These are phyloP conservation scores for Boletus subcaerulescens DNA, from an alignment of 768 basidiomycete species.

Conservation along the genomic window DNA sequence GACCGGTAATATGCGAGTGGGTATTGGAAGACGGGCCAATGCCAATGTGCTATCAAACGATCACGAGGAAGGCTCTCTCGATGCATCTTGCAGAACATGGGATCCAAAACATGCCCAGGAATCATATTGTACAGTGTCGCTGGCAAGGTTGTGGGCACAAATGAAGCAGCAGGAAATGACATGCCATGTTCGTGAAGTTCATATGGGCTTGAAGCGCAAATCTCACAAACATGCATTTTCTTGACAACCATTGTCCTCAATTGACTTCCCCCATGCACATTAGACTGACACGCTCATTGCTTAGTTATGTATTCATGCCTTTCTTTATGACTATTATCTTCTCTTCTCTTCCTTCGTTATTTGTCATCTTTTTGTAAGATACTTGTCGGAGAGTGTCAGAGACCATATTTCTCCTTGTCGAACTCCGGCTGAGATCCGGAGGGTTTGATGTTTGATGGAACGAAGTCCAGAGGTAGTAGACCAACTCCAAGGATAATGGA, in stretches of 20 bases:
- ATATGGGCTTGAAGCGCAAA: slow-evolving; percentile 12
- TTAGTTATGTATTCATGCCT: neutral
- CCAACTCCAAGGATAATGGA: no score
- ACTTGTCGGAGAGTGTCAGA: neutral
- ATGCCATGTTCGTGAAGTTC: slow-evolving; percentile 17
- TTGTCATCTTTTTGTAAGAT: slow-evolving; percentile 3
- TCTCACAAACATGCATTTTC: neutral
- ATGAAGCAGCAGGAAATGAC: slow-evolving; percentile 4
- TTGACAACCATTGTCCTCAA: neutral
- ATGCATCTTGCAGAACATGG: slow-evolving; percentile 16
- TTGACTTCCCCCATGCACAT: no score
- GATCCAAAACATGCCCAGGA: slow-evolving; percentile 1
- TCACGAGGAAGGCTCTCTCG: neutral
- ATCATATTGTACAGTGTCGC: neutral
- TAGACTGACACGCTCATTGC: neutral
- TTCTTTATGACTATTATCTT: neutral
- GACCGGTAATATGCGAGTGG: slow-evolving; percentile 3
- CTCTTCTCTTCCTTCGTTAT: neutral
- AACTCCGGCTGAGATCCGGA: no score
- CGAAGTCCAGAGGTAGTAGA: no score
- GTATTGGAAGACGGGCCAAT: neutral
- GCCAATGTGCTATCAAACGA: neutral
- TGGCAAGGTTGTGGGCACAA: slow-evolving; percentile 2
- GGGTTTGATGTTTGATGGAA: no score
- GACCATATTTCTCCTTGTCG: no score